Evolutionary conservation across 1,139 yeast genomes (phyloP), one percentile per base, ranked within the genome.

Genomic region (Hyphopichia fennica): DNA sequence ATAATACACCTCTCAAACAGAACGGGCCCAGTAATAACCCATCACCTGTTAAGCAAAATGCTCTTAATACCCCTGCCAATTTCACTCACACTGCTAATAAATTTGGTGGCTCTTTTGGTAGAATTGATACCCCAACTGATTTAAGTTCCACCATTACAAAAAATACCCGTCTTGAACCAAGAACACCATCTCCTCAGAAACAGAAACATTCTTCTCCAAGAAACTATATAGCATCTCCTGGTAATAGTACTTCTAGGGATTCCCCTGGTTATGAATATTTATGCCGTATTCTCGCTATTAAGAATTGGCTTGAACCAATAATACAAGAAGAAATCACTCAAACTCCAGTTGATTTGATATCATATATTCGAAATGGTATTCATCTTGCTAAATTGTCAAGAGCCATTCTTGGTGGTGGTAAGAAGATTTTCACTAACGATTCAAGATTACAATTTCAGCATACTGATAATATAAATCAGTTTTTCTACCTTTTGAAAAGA

Each of bases 391-490:
- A 87, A 55, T 65, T 93, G 31, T 83, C 96, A 4, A 79, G 81
- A 51, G 77, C 72, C 3, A 82, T 93, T 41, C 80, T 87, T 37
- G 95, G 97, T 0, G 65, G 81, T 3, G 86, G 82, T 13, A 75
- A 67, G 41, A 51, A 58, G 5, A 75, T 73, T 2, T 72, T 69
- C 47, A 54, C 61, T 15, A 65, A 68, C 45, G 81, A 78, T 37
- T 51, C 69, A 10, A 81, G 79, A 44, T 69, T 89, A 35, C 95
- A 89, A 59, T 93, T 88, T 69, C 81, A 87, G 47, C 96, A 90
- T 60, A 89, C 96, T 0, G 98, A 95, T 59, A 93, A 93, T 57
- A 93, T 93, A 56, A 89, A 90, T 57, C 75, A 84, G 22, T 93
- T 93, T 62, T 85, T 93, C 60, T 75, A 80, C 22, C 78, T 93